phyloP scores from a whole-genome alignment of 1,284 basidiomycete species.

The Porodaedalea pini region DNA sequence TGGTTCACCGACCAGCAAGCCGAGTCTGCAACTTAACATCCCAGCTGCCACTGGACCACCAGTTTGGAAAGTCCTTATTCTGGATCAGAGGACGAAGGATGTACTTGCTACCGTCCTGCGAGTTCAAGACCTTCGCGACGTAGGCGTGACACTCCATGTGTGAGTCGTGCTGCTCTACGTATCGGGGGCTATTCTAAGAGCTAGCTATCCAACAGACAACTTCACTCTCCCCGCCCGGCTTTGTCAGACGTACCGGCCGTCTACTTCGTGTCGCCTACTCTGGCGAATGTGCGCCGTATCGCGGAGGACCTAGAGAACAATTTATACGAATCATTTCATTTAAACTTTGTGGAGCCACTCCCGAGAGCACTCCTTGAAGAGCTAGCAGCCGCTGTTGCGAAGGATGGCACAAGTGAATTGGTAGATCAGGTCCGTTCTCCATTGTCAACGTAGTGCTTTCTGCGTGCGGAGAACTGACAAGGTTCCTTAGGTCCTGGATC shows the following conservation, averaged over 20 bases:
- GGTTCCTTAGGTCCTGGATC: slow-evolving; percentile 73
- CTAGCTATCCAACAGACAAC: slow-evolving; percentile 56
- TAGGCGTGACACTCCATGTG: slow-evolving; percentile 97
- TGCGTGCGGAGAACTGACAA: not conserved
- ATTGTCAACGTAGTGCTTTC: not conserved
- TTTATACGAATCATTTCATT: slow-evolving; percentile 90
- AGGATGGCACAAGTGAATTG: slow-evolving; percentile 79
- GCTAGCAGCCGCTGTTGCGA: slow-evolving; percentile 84
- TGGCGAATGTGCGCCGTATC: slow-evolving; percentile 84
- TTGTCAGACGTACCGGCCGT: slow-evolving; percentile 95
- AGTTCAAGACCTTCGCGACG: slow-evolving; percentile 94
- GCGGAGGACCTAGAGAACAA: slow-evolving; percentile 83
- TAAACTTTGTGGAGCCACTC: slow-evolving; percentile 94
- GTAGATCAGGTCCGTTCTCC: slow-evolving; percentile 66
- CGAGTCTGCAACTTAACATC: slow-evolving; percentile 41
- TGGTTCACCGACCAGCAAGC: slow-evolving; percentile 38
- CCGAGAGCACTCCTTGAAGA: slow-evolving; percentile 90
- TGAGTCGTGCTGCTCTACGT: slow-evolving; percentile 38
- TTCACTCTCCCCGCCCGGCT: slow-evolving; percentile 86
- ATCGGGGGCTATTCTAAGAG: not conserved
- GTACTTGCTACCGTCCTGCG: slow-evolving; percentile 92
- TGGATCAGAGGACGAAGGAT: slow-evolving; percentile 96
- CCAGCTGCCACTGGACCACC: slow-evolving; percentile 64
- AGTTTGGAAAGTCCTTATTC: slow-evolving; percentile 94
- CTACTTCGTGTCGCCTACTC: slow-evolving; percentile 93